Evolutionary conservation across 768 basidiomycete genomes (phyloP).

Genomic region (Pseudohyphozyma bogoriensis): DNA sequence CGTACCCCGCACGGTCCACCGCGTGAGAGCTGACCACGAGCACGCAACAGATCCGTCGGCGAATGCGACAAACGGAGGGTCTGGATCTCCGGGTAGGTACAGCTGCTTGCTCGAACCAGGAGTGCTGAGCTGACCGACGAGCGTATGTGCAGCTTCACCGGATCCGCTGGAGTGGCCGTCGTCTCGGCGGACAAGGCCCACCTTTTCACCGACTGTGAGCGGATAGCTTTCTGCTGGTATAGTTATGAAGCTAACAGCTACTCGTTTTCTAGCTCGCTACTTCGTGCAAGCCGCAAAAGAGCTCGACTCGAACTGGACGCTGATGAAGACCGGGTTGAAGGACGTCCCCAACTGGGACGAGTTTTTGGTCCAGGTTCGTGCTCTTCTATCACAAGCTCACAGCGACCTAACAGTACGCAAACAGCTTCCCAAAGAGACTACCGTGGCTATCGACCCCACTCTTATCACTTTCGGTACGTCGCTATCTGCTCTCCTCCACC

Average conservation of each 20-base stretch:
- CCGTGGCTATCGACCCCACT: conserved; percentile 73
- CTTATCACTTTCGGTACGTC: conserved; percentile 49
- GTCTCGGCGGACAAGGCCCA: conserved; percentile 19
- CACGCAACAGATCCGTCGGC: conserved; percentile 16
- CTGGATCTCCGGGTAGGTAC: conserved; percentile 21
- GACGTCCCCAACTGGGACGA: conserved; percentile 66
- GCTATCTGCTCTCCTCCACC: conserved; percentile 36
- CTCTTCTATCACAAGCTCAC: conserved; percentile 37
- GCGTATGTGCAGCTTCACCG: conserved; percentile 26
- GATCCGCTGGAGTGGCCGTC: conserved; percentile 29
- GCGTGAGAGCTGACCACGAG: not conserved
- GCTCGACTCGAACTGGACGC: conserved; percentile 50
- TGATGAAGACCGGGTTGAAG: conserved; percentile 51
- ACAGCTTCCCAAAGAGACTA: conserved; percentile 39
- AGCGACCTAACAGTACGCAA: not conserved
- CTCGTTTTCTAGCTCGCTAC: conserved; percentile 20
- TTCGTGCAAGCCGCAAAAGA: conserved; percentile 25
- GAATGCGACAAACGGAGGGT: conserved; percentile 20
- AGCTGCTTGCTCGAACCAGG: not conserved
- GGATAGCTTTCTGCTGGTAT: not conserved
- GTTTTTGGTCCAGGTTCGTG: conserved; percentile 45
- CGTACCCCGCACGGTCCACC: not conserved
- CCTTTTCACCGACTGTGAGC: conserved; percentile 31
- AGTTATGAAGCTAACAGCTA: no score
- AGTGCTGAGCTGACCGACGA: not conserved